Conservation (phyloP, 805 yeast genomes). For the Candida gorgasii region DNA sequence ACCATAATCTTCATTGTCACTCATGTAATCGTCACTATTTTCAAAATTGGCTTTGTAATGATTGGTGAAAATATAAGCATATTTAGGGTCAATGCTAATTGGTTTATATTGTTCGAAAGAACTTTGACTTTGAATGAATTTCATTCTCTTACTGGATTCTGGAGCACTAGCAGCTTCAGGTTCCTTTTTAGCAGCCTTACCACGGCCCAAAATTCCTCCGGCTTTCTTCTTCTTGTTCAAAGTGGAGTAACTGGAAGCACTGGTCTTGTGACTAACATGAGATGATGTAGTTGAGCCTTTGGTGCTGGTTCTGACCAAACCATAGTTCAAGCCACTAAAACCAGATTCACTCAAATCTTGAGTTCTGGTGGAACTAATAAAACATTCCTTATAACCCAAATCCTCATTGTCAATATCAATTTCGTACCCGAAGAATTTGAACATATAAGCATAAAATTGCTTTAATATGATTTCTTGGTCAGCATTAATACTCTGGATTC, state of each 20-base stretch:
- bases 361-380: slow-evolving; percentile 27
- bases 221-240: slow-evolving; percentile 31
- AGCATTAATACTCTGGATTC: slow-evolving; percentile 38
- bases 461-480: slow-evolving; percentile 67
- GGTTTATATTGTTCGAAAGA: slow-evolving; percentile 26
- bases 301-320: slow-evolving; percentile 24
- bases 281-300: slow-evolving; percentile 27
- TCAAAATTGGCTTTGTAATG: slow-evolving; percentile 22
- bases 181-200: slow-evolving; percentile 9
- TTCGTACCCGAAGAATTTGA: slow-evolving; percentile 58
- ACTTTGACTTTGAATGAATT: slow-evolving; percentile 28
- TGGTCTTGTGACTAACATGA: slow-evolving; percentile 25
- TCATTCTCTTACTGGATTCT: slow-evolving; percentile 27
- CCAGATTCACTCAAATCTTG: slow-evolving; percentile 18
- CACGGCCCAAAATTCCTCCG: slow-evolving; percentile 13
- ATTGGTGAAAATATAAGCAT: slow-evolving; percentile 21
- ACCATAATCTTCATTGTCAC: slow-evolving; percentile 19
- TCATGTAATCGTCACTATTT: slow-evolving; percentile 22
- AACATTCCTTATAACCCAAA: slow-evolving; percentile 29
- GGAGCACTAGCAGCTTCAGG: slow-evolving; percentile 16
- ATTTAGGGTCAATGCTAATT: slow-evolving; percentile 22
- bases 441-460: slow-evolving; percentile 67
- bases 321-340: slow-evolving; percentile 15
- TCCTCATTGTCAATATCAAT: slow-evolving; percentile 32
- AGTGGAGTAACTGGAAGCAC: slow-evolving; percentile 21